Conservation (phyloP, 2,329 filamentous ascomycete species). For the Fusarium camptoceras region DNA sequence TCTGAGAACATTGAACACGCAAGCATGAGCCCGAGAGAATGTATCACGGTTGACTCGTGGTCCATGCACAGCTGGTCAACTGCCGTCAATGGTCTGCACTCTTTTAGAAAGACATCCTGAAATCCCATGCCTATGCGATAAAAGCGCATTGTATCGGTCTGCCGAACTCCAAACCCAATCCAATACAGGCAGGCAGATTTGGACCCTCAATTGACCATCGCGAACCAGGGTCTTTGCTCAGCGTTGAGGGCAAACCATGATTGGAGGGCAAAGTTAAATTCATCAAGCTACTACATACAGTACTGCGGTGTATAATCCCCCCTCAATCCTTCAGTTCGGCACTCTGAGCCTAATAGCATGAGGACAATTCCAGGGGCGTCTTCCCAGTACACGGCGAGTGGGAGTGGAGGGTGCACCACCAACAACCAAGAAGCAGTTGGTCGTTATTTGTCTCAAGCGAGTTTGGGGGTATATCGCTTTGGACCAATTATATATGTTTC, state of each 20-base stretch:
- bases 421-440: conserved; percentile 1
- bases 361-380: conserved; percentile 2
- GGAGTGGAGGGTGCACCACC: background rate
- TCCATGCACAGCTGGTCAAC: background rate
- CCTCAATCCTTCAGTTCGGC: conserved; percentile 24
- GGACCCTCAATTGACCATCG: conserved; percentile 5
- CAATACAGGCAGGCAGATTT: conserved; percentile 7
- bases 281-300: conserved; percentile 4
- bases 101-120: background rate
- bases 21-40: background rate
- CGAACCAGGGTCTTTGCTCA: conserved; percentile 23
- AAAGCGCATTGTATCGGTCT: conserved; percentile 3
- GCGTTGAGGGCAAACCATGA: conserved; percentile 23
- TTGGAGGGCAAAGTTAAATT: conserved; percentile 44
- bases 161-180: conserved; percentile 32
- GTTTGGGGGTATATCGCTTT: conserved; percentile 7
- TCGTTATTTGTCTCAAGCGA: conserved; percentile 12
- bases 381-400: background rate
- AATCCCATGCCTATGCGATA: background rate
- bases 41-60: background rate
- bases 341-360: conserved; percentile 16
- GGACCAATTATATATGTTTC: conserved; percentile 19
- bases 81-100: background rate
- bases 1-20: background rate
- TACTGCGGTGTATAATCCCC: background rate